Percentiles rank a stretch among this genome's conserved stretches.
These are phyloP conservation scores for Tilletia indica DNA, from an alignment of 1,284 basidiomycete species.

Conservation along the genomic window DNA sequence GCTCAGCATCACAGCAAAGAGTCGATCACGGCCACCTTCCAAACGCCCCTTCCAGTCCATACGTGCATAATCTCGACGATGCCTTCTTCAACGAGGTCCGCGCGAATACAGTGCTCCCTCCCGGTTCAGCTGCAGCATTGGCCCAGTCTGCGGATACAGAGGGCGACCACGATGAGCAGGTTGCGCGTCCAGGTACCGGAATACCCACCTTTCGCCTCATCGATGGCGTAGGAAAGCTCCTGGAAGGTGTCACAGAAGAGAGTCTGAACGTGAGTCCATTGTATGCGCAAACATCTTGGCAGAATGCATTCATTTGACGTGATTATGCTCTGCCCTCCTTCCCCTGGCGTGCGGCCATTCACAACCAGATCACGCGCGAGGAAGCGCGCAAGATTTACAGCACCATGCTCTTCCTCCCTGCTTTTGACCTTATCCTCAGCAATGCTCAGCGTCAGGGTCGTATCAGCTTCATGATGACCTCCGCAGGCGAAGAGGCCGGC, in stretches of 20 bases:
- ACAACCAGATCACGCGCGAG: conserved; percentile 27
- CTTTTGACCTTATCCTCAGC: conserved; percentile 81
- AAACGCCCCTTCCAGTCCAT: conserved; percentile 40
- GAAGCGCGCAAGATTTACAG: conserved; percentile 46
- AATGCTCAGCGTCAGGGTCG: conserved; percentile 90
- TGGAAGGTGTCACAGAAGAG: conserved; percentile 40
- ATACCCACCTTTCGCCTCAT: conserved; percentile 48
- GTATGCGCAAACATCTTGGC: background rate
- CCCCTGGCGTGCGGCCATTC: background rate
- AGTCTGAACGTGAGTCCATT: conserved; percentile 32
- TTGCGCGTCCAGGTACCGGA: conserved; percentile 30
- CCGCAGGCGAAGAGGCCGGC: conserved; percentile 83
- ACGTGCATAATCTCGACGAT: conserved; percentile 42
- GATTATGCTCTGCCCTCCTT: background rate
- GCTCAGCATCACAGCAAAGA: background rate
- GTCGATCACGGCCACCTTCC: conserved; percentile 36
- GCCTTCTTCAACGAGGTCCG: conserved; percentile 41
- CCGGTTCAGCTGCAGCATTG: too few species aligned
- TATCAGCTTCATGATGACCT: conserved; percentile 81
- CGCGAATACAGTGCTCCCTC: conserved; percentile 28
- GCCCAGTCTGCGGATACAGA: background rate
- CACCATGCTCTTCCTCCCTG: conserved; percentile 65
- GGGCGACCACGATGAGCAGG: conserved; percentile 20
- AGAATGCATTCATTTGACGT: background rate
- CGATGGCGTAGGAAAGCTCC: conserved; percentile 38